Evolutionary conservation across 441 rosid genomes (phyloP).

Genomic region (Populus tomentosa): DNA sequence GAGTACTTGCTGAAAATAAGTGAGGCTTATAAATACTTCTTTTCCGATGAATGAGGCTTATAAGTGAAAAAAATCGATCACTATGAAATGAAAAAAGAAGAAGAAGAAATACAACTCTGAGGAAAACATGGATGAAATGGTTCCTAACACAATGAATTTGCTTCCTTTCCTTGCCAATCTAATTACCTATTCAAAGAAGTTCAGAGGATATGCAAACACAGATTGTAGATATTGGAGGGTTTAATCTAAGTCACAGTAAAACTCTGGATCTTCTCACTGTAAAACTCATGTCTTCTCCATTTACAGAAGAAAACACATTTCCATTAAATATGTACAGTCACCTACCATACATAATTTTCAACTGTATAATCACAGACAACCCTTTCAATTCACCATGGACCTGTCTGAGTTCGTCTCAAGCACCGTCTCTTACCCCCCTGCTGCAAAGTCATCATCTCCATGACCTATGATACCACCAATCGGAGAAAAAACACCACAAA

Average conservation of each 20-base stretch:
- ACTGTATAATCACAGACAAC: not conserved
- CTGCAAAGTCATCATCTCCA: conserved; percentile 57
- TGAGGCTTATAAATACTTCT: no score
- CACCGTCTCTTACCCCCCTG: conserved; percentile 52
- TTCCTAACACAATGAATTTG: not conserved
- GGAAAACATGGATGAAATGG: not conserved
- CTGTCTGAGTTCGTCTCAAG: conserved; percentile 79
- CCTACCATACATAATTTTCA: conserved; percentile 22
- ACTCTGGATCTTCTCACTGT: conserved; percentile 14
- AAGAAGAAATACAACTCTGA: not conserved
- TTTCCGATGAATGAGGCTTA: no score
- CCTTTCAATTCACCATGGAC: conserved; percentile 67
- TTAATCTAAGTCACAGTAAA: conserved; percentile 13
- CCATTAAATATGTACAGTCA: conserved; percentile 39
- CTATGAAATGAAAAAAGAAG: no score
- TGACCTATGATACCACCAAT: conserved; percentile 39
- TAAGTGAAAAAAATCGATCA: no score
- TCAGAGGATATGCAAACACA: conserved; percentile 7
- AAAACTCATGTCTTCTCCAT: conserved; percentile 21
- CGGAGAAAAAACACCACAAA: not conserved
- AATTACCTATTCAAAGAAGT: conserved; percentile 8
- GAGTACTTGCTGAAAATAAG: no score
- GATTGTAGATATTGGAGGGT: conserved; percentile 7
- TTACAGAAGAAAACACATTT: conserved; percentile 21
- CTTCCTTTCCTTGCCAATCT: conserved; percentile 5